These are phyloP conservation scores for Eucalyptus erythrocorys DNA, from an alignment of 345 rosid species.

Conservation along the genomic window DNA sequence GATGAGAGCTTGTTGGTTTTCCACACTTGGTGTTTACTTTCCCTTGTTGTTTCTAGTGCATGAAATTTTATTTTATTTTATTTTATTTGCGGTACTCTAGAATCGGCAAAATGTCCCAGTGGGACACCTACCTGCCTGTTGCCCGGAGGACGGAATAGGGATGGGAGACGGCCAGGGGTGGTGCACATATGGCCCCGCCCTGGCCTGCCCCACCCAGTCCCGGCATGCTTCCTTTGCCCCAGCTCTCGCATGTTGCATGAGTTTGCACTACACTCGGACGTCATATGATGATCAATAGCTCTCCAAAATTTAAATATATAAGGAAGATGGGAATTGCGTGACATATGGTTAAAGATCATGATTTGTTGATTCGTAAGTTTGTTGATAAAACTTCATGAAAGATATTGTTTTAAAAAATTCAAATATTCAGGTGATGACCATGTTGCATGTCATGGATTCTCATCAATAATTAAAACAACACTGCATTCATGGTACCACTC, in stretches of 20 bases:
- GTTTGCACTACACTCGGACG: not conserved
- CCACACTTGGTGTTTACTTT: not conserved
- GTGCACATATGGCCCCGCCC: not conserved
- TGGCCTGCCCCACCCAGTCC: not conserved
- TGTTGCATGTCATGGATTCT: not conserved
- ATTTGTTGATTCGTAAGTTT: not conserved
- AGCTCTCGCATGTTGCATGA: not conserved
- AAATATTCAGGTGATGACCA: not conserved
- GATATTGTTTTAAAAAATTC: not conserved
- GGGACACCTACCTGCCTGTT: not conserved
- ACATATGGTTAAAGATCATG: not conserved
- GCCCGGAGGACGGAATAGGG: not conserved
- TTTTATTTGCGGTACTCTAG: not conserved
- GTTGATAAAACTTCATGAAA: not conserved
- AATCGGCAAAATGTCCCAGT: not conserved
- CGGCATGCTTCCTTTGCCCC: not conserved
- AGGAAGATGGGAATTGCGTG: not conserved
- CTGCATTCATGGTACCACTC: not conserved
- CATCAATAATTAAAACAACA: not conserved
- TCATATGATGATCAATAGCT: not conserved
- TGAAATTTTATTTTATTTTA: not conserved
- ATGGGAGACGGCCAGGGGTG: not conserved
- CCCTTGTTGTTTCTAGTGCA: not conserved
- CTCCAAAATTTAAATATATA: not conserved
- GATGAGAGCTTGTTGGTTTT: not conserved